phyloP scores from a whole-genome alignment of 768 basidiomycete genomes.

The Trametes sanguinea region DNA sequence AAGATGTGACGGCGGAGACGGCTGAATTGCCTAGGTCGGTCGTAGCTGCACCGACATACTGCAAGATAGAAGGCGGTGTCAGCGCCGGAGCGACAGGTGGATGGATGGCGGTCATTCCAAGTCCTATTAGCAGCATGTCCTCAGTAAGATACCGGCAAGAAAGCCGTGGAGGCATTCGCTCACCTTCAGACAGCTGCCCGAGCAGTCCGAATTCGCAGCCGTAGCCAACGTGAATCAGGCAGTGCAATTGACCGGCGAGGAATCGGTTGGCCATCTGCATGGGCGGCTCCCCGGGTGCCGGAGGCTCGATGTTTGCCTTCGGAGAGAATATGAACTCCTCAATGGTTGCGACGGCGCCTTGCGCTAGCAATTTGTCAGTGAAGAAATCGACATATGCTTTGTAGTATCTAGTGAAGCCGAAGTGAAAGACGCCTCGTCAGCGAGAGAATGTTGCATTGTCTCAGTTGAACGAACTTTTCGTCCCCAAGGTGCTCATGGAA shows the following conservation, averaged over 20 bases:
- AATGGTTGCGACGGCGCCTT: conserved; percentile 46
- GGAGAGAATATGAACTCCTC: conserved; percentile 62
- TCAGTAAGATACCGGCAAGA: too few relatives aligned
- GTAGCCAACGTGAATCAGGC: conserved; percentile 61
- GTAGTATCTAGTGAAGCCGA: conserved; percentile 40
- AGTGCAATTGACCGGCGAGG: conserved; percentile 57
- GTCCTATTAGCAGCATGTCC: not conserved
- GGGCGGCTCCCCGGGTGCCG: conserved; percentile 37
- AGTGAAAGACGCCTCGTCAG: too few relatives aligned
- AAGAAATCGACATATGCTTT: conserved; percentile 58
- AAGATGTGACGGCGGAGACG: conserved; percentile 6
- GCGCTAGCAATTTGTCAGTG: conserved; percentile 38
- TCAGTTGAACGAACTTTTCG: conserved; percentile 33
- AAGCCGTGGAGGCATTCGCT: not conserved
- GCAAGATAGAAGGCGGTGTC: conserved; percentile 12
- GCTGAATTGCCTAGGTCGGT: conserved; percentile 5
- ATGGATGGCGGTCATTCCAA: conserved; percentile 26
- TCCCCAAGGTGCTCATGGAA: conserved; percentile 59
- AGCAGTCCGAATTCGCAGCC: conserved; percentile 61
- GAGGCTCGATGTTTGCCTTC: conserved; percentile 20
- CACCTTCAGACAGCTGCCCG: conserved; percentile 64
- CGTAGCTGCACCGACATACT: conserved; percentile 42
- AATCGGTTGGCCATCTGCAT: conserved; percentile 56
- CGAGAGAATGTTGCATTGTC: too few relatives aligned
- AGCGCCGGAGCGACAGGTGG: conserved; percentile 4